Evolutionary conservation across 2,329 filamentous ascomycete species (phyloP).

Genomic region (Clarireedia paspali): DNA sequence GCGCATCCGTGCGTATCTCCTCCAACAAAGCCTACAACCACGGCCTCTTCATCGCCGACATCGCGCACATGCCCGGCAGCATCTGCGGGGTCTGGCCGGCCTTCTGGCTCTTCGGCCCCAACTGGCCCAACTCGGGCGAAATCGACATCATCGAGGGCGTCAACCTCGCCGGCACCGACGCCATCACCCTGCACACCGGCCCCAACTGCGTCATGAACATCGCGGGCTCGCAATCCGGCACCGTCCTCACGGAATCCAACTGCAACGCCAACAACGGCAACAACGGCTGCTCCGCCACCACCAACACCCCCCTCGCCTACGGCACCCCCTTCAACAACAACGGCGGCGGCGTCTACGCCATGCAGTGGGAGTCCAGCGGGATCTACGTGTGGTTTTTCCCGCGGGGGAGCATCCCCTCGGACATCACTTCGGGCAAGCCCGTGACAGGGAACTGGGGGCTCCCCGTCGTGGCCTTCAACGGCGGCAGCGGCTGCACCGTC

Average conservation of each 20-base stretch:
- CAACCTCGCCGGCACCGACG: constrained; percentile 50
- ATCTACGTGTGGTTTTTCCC: constrained; percentile 83
- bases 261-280: background rate
- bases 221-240: constrained; percentile 45
- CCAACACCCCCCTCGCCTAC: constrained; percentile 32
- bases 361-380: constrained; percentile 64
- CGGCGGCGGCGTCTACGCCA: constrained; percentile 62
- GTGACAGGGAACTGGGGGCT: constrained; percentile 60
- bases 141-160: constrained; percentile 79
- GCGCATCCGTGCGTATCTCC: constrained; percentile 60
- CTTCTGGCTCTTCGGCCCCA: constrained; percentile 48
- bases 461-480: constrained; percentile 62
- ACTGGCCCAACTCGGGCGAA: constrained; percentile 64
- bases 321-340: constrained; percentile 58
- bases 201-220: constrained; percentile 58
- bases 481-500: constrained; percentile 63
- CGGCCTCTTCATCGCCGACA: constrained; percentile 50
- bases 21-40: constrained; percentile 46
- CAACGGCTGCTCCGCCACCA: constrained; percentile 16
- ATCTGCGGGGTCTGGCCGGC: constrained; percentile 53
- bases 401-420: constrained; percentile 52
- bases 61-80: constrained; percentile 50
- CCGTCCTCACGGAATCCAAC: constrained; percentile 12
- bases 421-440: constrained; percentile 53
- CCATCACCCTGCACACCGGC: constrained; percentile 66